Percentiles rank a stretch among this genome's conserved stretches.
phyloP scores from a whole-genome alignment of 2,329 filamentous ascomycete species.

The Paraphoma chrysanthemicola region DNA sequence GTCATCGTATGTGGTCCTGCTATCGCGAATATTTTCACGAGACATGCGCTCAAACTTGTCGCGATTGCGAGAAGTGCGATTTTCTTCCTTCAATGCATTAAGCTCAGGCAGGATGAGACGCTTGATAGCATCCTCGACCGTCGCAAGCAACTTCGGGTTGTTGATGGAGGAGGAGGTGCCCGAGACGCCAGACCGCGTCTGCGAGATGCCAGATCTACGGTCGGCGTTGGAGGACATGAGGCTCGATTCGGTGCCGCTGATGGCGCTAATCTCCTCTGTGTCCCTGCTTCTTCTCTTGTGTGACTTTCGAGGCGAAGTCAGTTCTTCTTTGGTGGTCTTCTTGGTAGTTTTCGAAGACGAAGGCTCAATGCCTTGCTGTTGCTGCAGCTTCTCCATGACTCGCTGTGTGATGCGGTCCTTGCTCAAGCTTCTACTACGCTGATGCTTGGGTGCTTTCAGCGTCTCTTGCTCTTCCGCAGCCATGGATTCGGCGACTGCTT shows the following conservation, averaged over 20 bases:
- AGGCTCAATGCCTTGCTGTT: constrained; percentile 57
- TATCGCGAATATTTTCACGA: constrained; percentile 32
- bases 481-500: constrained; percentile 34
- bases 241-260: constrained; percentile 66
- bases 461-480: constrained; percentile 46
- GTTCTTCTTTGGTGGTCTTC: constrained; percentile 36
- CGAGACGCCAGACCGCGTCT: constrained; percentile 62
- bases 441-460: constrained; percentile 65
- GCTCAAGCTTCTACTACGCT: constrained; percentile 69
- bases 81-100: constrained; percentile 87
- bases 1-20: constrained; percentile 58
- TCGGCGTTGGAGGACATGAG: constrained; percentile 66
- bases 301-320: constrained; percentile 40
- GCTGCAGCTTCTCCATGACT: constrained; percentile 70
- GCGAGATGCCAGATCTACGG: constrained; percentile 62
- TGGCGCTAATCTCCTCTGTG: constrained; percentile 57
- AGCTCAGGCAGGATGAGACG: constrained; percentile 90
- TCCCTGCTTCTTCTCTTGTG: constrained; percentile 53
- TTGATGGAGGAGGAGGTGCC: constrained; percentile 79
- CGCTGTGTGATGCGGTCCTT: constrained; percentile 72
- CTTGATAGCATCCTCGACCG: constrained; percentile 91
- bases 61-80: constrained; percentile 76
- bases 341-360: constrained; percentile 35
- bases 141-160: constrained; percentile 88
- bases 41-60: constrained; percentile 70